Evolutionary conservation across 208 protist species (phyloP), one percentile per base, ranked within the genome.

Genomic region (Trypanosoma avium): DNA sequence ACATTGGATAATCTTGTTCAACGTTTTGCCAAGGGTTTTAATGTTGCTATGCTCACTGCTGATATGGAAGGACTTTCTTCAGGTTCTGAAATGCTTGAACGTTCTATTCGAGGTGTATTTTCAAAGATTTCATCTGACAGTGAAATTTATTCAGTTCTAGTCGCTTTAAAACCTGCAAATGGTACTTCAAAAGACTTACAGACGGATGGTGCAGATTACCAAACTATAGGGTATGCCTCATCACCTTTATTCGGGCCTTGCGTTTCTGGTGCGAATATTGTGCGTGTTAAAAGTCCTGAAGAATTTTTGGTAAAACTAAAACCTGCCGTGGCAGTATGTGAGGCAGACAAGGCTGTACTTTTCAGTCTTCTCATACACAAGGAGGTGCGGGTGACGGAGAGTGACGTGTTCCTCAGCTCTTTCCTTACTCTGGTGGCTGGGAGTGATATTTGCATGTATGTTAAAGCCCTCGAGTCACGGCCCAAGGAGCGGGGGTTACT

Each of bases 221-320:
- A 58, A 13, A 49, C 49, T 36, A 29, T 77, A 49, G 19, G 22
- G 45, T n/a, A 75, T 55, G 63, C 67, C 30, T 79, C 66, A 42
- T 89, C 82, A 24, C 82, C 77, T 12, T 65, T 85, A n/a, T 85
- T 85, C 50, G 82, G 82, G 12, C 82, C 82, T 4, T 75, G 55
- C 46, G 54, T 80, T 13, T 22, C 67, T 54, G 67, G 50, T 30
- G 59, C 73, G 24, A 72, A 61, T 48, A 76, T 81, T 15, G 62
- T 59, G 27, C 63, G 42, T 2, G 49, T 74, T 3, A 68, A 66
- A 47, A 66, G 48, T 30, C 38, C 69, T 35, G 64, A 60, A 5
- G 69, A 71, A 24, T 47, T 87, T 19, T 58, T 78, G 42, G 48
- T 47, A n/a, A 70, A 69, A 0, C 36, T 87, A 8, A 73, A 77